A percentile compares a stretch with the other conserved stretches of the same genome.
phyloP scores from a whole-genome alignment of 1,284 basidiomycete species.

The Paramarasmius palmivorus region DNA sequence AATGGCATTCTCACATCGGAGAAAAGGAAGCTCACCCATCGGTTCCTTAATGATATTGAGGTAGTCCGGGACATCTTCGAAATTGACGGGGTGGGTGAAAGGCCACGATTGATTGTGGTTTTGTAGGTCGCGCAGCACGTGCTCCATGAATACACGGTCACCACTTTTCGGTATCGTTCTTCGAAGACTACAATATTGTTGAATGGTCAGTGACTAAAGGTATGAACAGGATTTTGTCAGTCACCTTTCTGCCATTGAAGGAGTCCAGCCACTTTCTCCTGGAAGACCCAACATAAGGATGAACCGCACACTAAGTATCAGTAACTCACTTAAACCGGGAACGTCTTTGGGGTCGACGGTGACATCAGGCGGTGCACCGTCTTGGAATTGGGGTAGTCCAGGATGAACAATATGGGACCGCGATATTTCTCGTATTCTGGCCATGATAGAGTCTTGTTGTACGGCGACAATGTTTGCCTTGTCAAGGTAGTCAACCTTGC shows the following conservation, averaged over 20 bases:
- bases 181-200: conserved; percentile 7
- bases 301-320: conserved; percentile 7
- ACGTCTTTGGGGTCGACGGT: conserved; percentile 73
- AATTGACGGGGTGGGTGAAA: conserved; percentile 82
- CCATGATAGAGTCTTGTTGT: conserved; percentile 88
- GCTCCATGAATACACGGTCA: conserved; percentile 75
- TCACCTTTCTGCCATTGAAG: conserved; percentile 79
- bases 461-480: conserved; percentile 77
- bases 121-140: conserved; percentile 82
- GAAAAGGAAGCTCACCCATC: conserved; percentile 70
- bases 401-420: conserved; percentile 85
- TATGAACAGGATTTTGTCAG: not conserved
- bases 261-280: conserved; percentile 95
- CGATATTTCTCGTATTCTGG: conserved; percentile 88
- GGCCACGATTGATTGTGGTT: conserved; percentile 87
- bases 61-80: conserved; percentile 87
- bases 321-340: conserved; percentile 75
- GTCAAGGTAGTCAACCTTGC: conserved; percentile 87
- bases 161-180: conserved; percentile 52
- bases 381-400: conserved; percentile 81
- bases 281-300: too few species aligned
- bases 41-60: conserved; percentile 89
- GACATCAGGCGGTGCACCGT: conserved; percentile 46
- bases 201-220: not conserved
- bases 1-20: conserved; percentile 5